These are phyloP conservation scores for Echinochloa phyllopogon DNA, from an alignment of 176 grass and related monocot genomes.

Conservation along the genomic window DNA sequence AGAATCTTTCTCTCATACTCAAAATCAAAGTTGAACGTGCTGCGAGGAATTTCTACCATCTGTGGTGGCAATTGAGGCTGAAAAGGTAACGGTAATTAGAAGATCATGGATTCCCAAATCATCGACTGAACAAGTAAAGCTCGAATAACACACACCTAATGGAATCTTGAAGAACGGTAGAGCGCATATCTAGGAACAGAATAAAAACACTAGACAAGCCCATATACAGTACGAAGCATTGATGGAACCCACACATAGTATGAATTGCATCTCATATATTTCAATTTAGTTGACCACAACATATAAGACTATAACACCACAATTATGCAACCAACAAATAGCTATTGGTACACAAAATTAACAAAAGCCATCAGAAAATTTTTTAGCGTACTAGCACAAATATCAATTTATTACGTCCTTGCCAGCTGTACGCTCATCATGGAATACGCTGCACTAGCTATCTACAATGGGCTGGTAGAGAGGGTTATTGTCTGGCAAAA, in stretches of 20 bases:
- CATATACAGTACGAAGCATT: neutral
- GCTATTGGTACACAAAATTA: neutral
- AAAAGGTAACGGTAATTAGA: constrained; percentile 37
- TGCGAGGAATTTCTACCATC: constrained; percentile 74
- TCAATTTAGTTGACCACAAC: neutral
- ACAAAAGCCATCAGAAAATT: neutral
- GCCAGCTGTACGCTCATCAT: neutral
- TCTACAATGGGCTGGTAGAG: neutral
- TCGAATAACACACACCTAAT: neutral
- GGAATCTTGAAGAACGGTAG: neutral
- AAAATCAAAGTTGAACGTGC: constrained; percentile 89
- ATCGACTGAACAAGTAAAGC: neutral
- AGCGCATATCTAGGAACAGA: constrained; percentile 23
- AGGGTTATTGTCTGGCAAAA: no score
- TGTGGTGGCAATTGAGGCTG: constrained; percentile 83
- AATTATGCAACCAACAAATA: constrained; percentile 10
- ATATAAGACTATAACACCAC: neutral
- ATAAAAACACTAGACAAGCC: neutral
- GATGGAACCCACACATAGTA: neutral
- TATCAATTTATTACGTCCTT: neutral
- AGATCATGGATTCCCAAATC: neutral
- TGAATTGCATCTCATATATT: neutral
- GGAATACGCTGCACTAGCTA: neutral
- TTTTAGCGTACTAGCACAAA: neutral
- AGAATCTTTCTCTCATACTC: constrained; percentile 94